These are phyloP conservation scores for Corymbia maculata DNA, from an alignment of 345 rosid species.

Conservation along the genomic window DNA sequence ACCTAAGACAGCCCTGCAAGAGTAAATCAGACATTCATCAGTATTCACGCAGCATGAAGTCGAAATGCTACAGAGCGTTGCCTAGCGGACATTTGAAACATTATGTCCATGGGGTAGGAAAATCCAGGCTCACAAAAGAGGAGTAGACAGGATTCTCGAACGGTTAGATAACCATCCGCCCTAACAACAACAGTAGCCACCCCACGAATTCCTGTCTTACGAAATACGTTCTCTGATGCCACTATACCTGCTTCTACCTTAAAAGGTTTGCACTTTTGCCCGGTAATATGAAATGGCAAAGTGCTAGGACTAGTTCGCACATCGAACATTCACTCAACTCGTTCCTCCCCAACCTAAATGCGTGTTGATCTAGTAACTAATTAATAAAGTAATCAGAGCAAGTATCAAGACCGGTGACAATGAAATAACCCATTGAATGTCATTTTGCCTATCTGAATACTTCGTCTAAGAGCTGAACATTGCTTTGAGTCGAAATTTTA, in stretches of 20 bases:
- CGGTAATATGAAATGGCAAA: not conserved
- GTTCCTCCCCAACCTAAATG: not conserved
- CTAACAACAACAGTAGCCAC: not conserved
- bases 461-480: not conserved
- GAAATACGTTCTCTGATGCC: not conserved
- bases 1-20: constrained; percentile 80
- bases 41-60: not conserved
- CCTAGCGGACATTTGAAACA: not conserved
- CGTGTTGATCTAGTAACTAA: not conserved
- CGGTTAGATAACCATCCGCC: not conserved
- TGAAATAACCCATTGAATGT: not conserved
- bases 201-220: not conserved
- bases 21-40: not conserved
- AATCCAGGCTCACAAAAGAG: not conserved
- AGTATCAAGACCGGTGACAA: not conserved
- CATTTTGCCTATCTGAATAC: not conserved
- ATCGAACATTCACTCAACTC: not conserved
- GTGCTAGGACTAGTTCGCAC: not conserved
- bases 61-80: not conserved
- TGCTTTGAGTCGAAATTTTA: not conserved
- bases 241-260: not conserved
- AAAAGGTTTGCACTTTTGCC: not conserved
- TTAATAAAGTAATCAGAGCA: not conserved
- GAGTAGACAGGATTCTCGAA: not conserved
- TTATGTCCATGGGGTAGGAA: not conserved